Percentiles rank a stretch among this genome's conserved stretches.
Evolutionary conservation across 1,284 basidiomycete genomes (phyloP).

Genomic region (Apiotrichum siamense): DNA sequence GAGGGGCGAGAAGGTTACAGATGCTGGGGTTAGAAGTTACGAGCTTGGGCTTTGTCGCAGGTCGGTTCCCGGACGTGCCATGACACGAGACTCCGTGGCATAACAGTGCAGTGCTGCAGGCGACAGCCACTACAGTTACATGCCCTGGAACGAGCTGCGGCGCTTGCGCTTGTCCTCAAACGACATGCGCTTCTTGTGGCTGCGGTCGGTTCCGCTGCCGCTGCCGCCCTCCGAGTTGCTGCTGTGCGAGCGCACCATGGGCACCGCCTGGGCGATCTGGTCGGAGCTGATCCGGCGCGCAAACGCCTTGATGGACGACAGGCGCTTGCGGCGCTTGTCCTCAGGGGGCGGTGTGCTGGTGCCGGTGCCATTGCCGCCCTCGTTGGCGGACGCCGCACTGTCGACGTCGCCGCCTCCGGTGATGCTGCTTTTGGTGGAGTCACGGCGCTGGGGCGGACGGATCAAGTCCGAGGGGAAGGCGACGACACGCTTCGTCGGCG

Average conservation of each 20-base stretch:
- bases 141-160: background rate
- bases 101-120: no score
- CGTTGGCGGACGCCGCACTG: background rate
- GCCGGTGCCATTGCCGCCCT: background rate
- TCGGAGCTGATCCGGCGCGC: constrained; percentile 31
- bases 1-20: no score
- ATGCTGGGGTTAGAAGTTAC: no score
- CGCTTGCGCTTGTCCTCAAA: constrained; percentile 1
- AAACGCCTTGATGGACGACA: constrained; percentile 39
- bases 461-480: background rate
- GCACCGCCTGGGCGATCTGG: background rate
- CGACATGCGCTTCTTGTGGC: constrained; percentile 3
- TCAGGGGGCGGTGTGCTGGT: background rate
- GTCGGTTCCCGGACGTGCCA: no score
- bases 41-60: no score
- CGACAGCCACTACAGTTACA: no score
- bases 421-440: background rate
- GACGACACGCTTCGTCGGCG: background rate
- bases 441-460: background rate
- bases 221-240: background rate
- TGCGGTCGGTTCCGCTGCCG: background rate
- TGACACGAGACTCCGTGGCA: no score
- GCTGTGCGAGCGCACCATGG: background rate
- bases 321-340: constrained; percentile 27
- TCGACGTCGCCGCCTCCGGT: background rate